Evolutionary conservation across 2,329 filamentous ascomycete genomes (phyloP), one percentile per base, ranked within the genome.

Genomic region (Hymenoscyphus fraxineus): DNA sequence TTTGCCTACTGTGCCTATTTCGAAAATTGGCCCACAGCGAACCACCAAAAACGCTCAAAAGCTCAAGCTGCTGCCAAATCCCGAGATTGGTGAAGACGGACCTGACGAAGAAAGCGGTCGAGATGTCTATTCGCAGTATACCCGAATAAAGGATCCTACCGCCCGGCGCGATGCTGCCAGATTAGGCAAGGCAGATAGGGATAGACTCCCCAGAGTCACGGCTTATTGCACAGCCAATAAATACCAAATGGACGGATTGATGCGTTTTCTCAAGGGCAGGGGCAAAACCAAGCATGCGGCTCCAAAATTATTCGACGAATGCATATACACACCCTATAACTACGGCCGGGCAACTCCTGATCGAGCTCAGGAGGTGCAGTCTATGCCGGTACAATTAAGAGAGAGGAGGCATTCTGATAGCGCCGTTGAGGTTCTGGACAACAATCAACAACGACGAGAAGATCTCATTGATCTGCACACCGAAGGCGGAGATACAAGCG

Each of bases 111-210:
- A 97, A 77, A 95, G 92, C 73, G 93, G 93, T 10, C 84, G 93
- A 68, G 95, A 99, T 76, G 95, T 99, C 39, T 99, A 99, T 79
- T 94, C 93, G 32, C 95, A 99, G 77, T 98, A 97, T 76, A 97
- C 94, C 9, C 86, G 95, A 56, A 99, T 99, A 79, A 98, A 98
- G 77, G 95, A 99, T 74, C 93, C 94, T 0, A 97, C 90, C 0
- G 95, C 95, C 9, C 83, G 95, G 67, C 86, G 95, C 72, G 94
- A 98, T 81, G 95, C 95, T 16, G 95, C 95, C 35, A 83, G 93
- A 63, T 78, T 99, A 51, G 95, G 95, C 44, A 99, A 98, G 77
- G 93, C 94, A 47, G 95, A 99, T 76, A 85, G 95, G 64, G 90
- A 92, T 68, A 85, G 89, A 68, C 79, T 99, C 63, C 95, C 95